Evolutionary conservation across 768 basidiomycete species (phyloP), one percentile per base, ranked within the genome.

Genomic region (Tephrocybe rancida): DNA sequence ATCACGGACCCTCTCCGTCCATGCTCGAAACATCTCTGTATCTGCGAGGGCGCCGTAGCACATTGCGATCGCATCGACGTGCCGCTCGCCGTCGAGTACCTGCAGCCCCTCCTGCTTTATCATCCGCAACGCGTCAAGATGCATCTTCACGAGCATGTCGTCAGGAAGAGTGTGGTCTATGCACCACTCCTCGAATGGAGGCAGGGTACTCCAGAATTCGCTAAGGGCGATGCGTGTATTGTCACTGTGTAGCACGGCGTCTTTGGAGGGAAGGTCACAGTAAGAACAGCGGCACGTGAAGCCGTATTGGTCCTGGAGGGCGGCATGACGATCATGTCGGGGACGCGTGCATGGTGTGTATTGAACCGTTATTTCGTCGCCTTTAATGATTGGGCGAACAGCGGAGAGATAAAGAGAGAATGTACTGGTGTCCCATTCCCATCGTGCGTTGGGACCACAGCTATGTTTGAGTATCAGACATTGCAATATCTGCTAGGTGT

Each of bases 11-110:
- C 58, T 56, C 44, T 56, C 57, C 14, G 65, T 59, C 74, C 74
- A 76, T 30, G 58, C 53, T 44, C 59, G 62, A 50, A 78, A 78
- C 48, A 67, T 67, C 25, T 67, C 58, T 14, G 57, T 61, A 34
- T 78, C 73, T 18, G 64, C 63, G 16, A 78, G 57, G 9, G 73
- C 74, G 1, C 74, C 76, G 57, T 74, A 75, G 39, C 73, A 74
- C 68, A 74, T 71, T 2, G 73, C 73, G 22, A 78, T 69, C 5
- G 58, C 63, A 44, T 78, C 76, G 10, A 70, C 58, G 34, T 77
- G 74, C 43, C 57, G 62, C 39, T 61, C 61, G 25, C 54, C 50
- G 9, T 66, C 59, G 1, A 72, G 52, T 3, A 65, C 60, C 52
- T 75, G 64, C 22, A 77, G 55, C 1, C 73, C 70, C 48, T 74